Percentiles rank a stretch among this genome's conserved stretches.
Conservation (phyloP, 257 asterid genomes). For the Anisodus acutangulus region DNA sequence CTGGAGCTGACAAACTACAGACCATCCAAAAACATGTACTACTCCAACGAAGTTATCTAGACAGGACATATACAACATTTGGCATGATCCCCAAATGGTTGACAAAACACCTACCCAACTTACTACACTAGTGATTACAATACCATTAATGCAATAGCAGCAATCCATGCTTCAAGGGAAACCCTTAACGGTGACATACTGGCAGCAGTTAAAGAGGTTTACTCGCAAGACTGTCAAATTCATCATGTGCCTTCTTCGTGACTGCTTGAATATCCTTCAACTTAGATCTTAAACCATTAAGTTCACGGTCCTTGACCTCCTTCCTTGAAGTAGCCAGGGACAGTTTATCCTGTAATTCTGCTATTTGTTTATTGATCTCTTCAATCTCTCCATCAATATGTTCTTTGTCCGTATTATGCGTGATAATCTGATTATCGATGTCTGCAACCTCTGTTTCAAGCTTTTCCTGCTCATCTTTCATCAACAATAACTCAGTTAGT, state of each 20-base stretch:
- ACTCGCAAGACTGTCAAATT: constrained; percentile 42
- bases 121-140: neutral
- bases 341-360: constrained; percentile 52
- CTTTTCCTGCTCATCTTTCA: constrained; percentile 48
- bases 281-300: constrained; percentile 42
- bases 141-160: neutral
- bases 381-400: constrained; percentile 49
- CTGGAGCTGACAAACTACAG: neutral
- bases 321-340: constrained; percentile 36
- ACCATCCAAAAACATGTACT: constrained; percentile 5
- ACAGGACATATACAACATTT: constrained; percentile 26
- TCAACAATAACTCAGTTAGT: constrained; percentile 38
- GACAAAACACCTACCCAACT: constrained; percentile 1
- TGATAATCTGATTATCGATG: constrained; percentile 39
- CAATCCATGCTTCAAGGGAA: neutral
- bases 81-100: neutral
- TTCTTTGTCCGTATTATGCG: constrained; percentile 36
- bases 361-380: constrained; percentile 49
- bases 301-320: constrained; percentile 45
- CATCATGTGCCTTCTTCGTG: constrained; percentile 33
- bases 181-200: neutral
- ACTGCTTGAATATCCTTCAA: constrained; percentile 40
- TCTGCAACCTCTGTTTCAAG: constrained; percentile 37
- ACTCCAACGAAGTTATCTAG: neutral
- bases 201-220: constrained; percentile 10